These are phyloP conservation scores for Cavenderia fasciculata DNA, from an alignment of 78 protist species.

Conservation along the genomic window DNA sequence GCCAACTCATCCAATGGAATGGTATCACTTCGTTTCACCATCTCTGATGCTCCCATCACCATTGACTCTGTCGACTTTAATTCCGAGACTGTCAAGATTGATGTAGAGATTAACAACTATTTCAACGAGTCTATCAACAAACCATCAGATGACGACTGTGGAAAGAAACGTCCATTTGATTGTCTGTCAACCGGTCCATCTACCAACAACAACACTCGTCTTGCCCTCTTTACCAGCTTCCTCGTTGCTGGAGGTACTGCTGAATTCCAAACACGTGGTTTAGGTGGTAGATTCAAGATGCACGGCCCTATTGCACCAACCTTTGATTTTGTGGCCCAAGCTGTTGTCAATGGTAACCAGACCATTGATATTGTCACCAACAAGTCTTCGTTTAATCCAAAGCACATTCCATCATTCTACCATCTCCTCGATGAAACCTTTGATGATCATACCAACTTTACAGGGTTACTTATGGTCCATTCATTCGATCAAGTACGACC, in stretches of 20 bases:
- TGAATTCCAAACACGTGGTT: neutral
- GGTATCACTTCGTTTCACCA: slow-evolving; percentile 7
- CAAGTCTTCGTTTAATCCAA: neutral
- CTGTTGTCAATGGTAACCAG: neutral
- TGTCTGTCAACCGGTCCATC: slow-evolving; percentile 72
- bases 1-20: slow-evolving; percentile 6
- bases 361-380: neutral
- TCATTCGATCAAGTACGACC: slow-evolving; percentile 49
- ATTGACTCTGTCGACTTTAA: neutral
- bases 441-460: neutral
- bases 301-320: slow-evolving; percentile 9
- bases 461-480: slow-evolving; percentile 23
- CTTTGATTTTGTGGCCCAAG: neutral
- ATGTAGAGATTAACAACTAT: slow-evolving; percentile 20
- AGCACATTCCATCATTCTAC: neutral
- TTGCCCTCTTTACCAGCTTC: slow-evolving; percentile 36
- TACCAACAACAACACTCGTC: slow-evolving; percentile 7
- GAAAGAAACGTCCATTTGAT: neutral
- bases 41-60: slow-evolving; percentile 17
- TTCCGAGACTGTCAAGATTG: slow-evolving; percentile 46
- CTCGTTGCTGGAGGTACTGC: neutral
- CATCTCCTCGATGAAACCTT: neutral
- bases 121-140: slow-evolving; percentile 10
- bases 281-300: neutral
- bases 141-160: neutral